Percentiles rank a stretch among this genome's conserved stretches.
Evolutionary conservation across 192 early-diverging fungal genomes (phyloP).

Genomic region (Endogone sp.): DNA sequence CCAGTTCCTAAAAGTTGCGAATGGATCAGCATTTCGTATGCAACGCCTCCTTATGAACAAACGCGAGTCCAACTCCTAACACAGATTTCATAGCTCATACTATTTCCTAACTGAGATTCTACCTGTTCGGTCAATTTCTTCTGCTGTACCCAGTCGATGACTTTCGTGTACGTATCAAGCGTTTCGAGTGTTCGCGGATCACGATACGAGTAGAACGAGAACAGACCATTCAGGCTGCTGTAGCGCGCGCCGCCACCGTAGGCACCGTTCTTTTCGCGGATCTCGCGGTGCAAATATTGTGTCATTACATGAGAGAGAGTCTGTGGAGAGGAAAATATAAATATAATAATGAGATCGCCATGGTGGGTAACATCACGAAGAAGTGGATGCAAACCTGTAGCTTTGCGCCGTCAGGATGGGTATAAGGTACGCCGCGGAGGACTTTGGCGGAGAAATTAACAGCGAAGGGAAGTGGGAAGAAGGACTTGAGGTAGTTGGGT

Average conservation of each 20-base stretch:
- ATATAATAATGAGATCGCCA: slow-evolving; percentile 1
- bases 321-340: slow-evolving; percentile 27
- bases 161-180: slow-evolving; percentile 59
- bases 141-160: slow-evolving; percentile 64
- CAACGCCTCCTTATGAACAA: too few relatives aligned
- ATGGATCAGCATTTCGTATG: slow-evolving; percentile 11
- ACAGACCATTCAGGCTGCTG: slow-evolving; percentile 68
- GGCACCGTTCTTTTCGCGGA: slow-evolving; percentile 95
- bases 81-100: too few relatives aligned
- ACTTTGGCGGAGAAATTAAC: slow-evolving; percentile 81
- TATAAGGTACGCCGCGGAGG: slow-evolving; percentile 80
- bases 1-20: slow-evolving; percentile 61
- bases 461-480: slow-evolving; percentile 80
- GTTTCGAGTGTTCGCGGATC: slow-evolving; percentile 80
- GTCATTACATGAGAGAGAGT: slow-evolving; percentile 80
- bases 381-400: slow-evolving; percentile 53
- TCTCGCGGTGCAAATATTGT: slow-evolving; percentile 91
- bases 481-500: slow-evolving; percentile 53
- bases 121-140: slow-evolving; percentile 43
- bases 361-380: slow-evolving; percentile 14
- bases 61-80: too few relatives aligned
- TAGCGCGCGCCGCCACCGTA: slow-evolving; percentile 90
- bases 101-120: too few relatives aligned
- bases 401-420: slow-evolving; percentile 72
- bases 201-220: slow-evolving; percentile 91